These are phyloP conservation scores for Xanthoconium purpureum DNA, from an alignment of 768 basidiomycete species.

Conservation along the genomic window DNA sequence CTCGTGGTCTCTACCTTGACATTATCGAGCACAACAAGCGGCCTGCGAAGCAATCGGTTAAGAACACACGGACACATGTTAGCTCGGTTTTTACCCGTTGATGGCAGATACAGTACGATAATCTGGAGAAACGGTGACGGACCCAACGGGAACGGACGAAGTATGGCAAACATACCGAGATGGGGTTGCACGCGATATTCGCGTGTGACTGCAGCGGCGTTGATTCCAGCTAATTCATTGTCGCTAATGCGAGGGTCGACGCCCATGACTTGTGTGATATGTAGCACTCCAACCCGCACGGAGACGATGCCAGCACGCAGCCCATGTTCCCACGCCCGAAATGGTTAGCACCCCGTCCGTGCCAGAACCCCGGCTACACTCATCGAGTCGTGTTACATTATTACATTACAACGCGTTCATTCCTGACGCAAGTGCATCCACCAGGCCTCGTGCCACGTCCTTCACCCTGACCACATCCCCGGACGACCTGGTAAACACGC, in stretches of 20 bases:
- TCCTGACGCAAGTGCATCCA: constrained; percentile 36
- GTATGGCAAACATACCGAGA: constrained; percentile 52
- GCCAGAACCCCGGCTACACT: not conserved
- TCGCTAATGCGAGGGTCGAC: constrained; percentile 63
- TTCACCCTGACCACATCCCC: constrained; percentile 37
- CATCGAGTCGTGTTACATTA: not conserved
- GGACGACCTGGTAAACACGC: constrained; percentile 47
- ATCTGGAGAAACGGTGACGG: constrained; percentile 47
- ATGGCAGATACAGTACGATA: constrained; percentile 98
- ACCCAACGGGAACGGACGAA: constrained; percentile 2
- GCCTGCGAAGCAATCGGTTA: constrained; percentile 46
- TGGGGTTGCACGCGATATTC: constrained; percentile 89
- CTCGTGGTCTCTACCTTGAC: constrained; percentile 69
- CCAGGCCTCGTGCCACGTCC: constrained; percentile 41
- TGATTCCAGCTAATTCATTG: constrained; percentile 72
- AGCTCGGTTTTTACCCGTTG: constrained; percentile 69
- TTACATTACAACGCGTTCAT: constrained; percentile 24
- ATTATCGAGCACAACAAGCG: constrained; percentile 95
- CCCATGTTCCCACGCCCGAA: constrained; percentile 24
- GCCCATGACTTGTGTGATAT: constrained; percentile 29
- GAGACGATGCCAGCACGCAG: constrained; percentile 1
- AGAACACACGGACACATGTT: not conserved
- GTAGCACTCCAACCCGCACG: constrained; percentile 6
- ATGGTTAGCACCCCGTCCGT: not conserved
- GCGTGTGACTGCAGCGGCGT: constrained; percentile 84